Evolutionary conservation across 73 alveolate genomes (phyloP), one percentile per base, ranked within the genome.

Genomic region (Halteria grandinella): DNA sequence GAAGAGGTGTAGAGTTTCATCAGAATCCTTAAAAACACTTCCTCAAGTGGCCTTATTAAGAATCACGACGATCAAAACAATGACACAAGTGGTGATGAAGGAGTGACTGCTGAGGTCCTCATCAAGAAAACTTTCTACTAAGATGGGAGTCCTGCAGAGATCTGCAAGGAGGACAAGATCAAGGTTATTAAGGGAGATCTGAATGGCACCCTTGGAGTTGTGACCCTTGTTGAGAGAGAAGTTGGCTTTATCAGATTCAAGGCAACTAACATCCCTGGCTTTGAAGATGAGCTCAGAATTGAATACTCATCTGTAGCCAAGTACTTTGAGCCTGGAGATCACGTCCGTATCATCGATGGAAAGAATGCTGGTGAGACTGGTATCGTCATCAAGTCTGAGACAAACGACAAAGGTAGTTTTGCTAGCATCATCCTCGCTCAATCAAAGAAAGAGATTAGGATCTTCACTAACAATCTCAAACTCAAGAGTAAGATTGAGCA

Each of bases 301-400:
- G 86, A 31, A 29, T 34, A 40, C 33, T 79, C 79, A 27, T 86
- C 55, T 82, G 78, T 94, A 24, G 83, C 86, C 11, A 82, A 89
- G 79, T 83, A 79, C 62, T 94, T 92, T 63, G 90, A 83, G 55
- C 86, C 89, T 28, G 98, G 99, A 20, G 98, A 94, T 48, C 80
- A 86, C 17, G 92, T 91, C 18, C 79, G 83, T 41, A 96, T 86
- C 27, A 92, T 91, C 44, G 86, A 43, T 29, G 99, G 99, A 4
- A 86, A 50, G 25, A 58, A 80, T 51, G 71, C 60, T 80, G 99
- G 99, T 8, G 92, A 81, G 79, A 89, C 80, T 36, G 99, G 99
- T 17, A 64, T 91, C 18, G 79, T 94, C 18, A 76, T 86, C 10
- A 53, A 64, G 55, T 18, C 59, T 25, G 69, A 55, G 14, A n/a